Base-by-base conservation (phyloP, 1,139 yeast genomes). In the Pichia norvegensis region DNA sequence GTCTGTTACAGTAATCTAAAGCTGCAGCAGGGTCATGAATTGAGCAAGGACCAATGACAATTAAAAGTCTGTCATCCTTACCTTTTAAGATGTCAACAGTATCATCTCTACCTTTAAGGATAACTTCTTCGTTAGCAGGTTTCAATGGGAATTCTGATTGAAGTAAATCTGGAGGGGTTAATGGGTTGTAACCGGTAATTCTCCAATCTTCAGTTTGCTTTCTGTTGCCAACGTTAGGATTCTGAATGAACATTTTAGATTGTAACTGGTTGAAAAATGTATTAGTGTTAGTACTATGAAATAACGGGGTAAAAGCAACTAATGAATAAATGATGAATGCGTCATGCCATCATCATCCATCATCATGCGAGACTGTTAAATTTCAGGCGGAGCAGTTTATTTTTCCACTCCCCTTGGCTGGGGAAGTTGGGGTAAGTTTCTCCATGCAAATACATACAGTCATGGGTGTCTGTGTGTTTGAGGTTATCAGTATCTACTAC, bases 1-100 rank as follows among this genome's bases (percentile, higher is more conserved):
- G 74, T 57, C 78, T 73, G 37, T 72, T 71, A 56, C 92, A 86
- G 69, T 92, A 92, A 52, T 90, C 98, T 49, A 85, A 67, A 3
- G 97, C 98, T 38, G 96, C 95, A 45, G 71, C 74, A 27, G 97
- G 92, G 65, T 92, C 98, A 62, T 92, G 97, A 55, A 92, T 81
- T 6, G 97, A 92, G 66, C 98, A 92, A 50, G 98, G 98, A 1
- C 98, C 98, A 53, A 92, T 84, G 42, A 92, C 87, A 31, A 87
- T 76, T 33, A 87, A 71, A 53, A 85, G 67, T 57, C 95, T 74
- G 66, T 87, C 96, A 58, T 85, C 95, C 50, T 74, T 72, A 42
- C 95, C 95, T 51, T 77, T 74, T 49, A 87, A 66, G 48, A 87
- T 79, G 41, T 78, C 76, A 44, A 80, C 77, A 2, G 95, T 82